phyloP scores from a whole-genome alignment of 2,329 filamentous ascomycete species.

The Penicillium paneum region DNA sequence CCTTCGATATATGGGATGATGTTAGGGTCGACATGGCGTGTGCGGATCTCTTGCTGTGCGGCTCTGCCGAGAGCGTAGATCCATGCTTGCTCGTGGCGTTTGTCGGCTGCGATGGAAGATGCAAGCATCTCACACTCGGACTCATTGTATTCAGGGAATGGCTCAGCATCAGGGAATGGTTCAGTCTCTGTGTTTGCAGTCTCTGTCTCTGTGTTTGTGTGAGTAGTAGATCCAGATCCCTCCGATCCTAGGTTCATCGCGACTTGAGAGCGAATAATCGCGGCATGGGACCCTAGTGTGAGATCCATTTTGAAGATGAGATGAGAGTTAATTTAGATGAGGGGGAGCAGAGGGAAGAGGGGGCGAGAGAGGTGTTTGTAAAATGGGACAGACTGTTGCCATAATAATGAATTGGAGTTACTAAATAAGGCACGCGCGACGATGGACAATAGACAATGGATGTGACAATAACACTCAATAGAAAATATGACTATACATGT shows the following conservation, averaged over 20 bases:
- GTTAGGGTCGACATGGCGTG: slow-evolving; percentile 12
- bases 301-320: slow-evolving; percentile 2
- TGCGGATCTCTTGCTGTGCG: slow-evolving; percentile 21
- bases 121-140: slow-evolving; percentile 4
- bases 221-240: neutral
- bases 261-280: slow-evolving; percentile 13
- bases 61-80: slow-evolving; percentile 23
- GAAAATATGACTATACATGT: slow-evolving; percentile 2
- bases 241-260: slow-evolving; percentile 10
- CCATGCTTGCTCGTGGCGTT: slow-evolving; percentile 21
- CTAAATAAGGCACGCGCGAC: neutral
- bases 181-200: slow-evolving; percentile 9
- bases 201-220: neutral
- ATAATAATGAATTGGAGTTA: neutral
- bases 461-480: neutral
- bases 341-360: neutral
- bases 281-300: neutral
- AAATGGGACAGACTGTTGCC: neutral
- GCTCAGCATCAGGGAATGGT: slow-evolving; percentile 28
- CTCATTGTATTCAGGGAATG: slow-evolving; percentile 30
- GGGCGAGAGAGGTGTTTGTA: neutral
- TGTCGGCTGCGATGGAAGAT: slow-evolving; percentile 8
- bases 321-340: neutral
- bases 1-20: slow-evolving; percentile 1
- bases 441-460: neutral